phyloP scores from a whole-genome alignment of 257 asterid species.

The Plantago ovata region DNA sequence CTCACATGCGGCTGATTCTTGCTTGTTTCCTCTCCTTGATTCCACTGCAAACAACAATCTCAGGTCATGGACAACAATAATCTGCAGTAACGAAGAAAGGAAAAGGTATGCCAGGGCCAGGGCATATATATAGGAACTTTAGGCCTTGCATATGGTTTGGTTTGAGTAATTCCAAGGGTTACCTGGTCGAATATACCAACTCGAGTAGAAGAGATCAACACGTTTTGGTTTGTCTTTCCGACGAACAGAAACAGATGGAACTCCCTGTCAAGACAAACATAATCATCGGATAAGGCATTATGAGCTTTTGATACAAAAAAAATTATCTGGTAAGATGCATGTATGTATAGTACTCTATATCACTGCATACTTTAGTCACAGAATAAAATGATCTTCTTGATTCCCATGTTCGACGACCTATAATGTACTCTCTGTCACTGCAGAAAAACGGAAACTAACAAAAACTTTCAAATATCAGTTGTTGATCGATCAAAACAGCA shows the following conservation, averaged over 20 bases:
- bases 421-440: slow-evolving; percentile 87
- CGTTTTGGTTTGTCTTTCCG: slow-evolving; percentile 77
- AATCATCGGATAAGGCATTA: not conserved
- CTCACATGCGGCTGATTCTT: slow-evolving; percentile 48
- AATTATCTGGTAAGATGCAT: not conserved
- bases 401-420: slow-evolving; percentile 95
- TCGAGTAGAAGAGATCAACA: slow-evolving; percentile 83
- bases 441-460: slow-evolving; percentile 93
- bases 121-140: no score
- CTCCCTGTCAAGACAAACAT: slow-evolving; percentile 43
- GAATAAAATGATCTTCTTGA: slow-evolving; percentile 80
- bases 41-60: slow-evolving; percentile 29
- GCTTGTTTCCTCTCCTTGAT: slow-evolving; percentile 38
- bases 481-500: not conserved
- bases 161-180: not conserved
- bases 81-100: no score
- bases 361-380: slow-evolving; percentile 59
- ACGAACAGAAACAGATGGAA: slow-evolving; percentile 57
- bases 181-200: slow-evolving; percentile 94
- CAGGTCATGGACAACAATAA: no score
- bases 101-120: not conserved
- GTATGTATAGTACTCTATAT: not conserved
- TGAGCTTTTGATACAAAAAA: slow-evolving; percentile 3
- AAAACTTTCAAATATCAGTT: slow-evolving; percentile 12
- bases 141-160: no score